phyloP scores from a whole-genome alignment of 139 green algal genomes.

The Micromonas pusilla region DNA sequence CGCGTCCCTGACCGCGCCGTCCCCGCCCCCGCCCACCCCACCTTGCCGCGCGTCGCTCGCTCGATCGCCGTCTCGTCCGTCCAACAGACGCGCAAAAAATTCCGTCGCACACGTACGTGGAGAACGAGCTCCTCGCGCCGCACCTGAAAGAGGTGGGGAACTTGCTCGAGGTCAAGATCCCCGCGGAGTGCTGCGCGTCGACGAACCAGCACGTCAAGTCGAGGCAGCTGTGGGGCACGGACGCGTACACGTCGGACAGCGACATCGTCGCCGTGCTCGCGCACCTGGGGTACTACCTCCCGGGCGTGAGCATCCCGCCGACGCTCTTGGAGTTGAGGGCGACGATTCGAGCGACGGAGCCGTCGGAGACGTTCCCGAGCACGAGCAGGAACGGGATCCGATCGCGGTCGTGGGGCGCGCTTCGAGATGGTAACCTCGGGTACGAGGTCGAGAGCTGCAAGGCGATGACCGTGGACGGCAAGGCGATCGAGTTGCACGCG shows the following conservation, averaged over 20 bases:
- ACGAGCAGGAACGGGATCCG: conserved; percentile 64
- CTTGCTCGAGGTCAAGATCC: neutral
- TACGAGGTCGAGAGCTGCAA: neutral
- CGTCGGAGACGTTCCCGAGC: conserved; percentile 54
- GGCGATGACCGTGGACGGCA: neutral
- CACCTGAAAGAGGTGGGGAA: neutral
- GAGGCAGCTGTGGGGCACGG: conserved; percentile 91
- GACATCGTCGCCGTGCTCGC: conserved; percentile 91
- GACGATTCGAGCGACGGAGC: conserved; percentile 52
- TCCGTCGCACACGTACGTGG: neutral
- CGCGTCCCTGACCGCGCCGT: too few relatives aligned
- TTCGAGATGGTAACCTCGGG: neutral
- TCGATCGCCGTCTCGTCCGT: too few relatives aligned
- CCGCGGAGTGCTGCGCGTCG: neutral
- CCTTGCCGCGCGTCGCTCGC: too few relatives aligned
- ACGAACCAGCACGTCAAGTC: conserved; percentile 15
- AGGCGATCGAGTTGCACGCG: conserved; percentile 54
- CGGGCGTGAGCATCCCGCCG: conserved; percentile 28
- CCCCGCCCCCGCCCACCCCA: too few relatives aligned
- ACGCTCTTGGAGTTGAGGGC: conserved; percentile 57
- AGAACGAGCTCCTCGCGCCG: neutral
- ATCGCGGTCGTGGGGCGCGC: conserved; percentile 65
- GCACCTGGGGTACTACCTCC: conserved; percentile 63
- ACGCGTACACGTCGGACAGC: conserved; percentile 84
- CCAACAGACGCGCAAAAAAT: neutral